Evolutionary conservation across 2,329 filamentous ascomycete species (phyloP), one percentile per base, ranked within the genome.

Genomic region (Magnaporthiopsis poae): DNA sequence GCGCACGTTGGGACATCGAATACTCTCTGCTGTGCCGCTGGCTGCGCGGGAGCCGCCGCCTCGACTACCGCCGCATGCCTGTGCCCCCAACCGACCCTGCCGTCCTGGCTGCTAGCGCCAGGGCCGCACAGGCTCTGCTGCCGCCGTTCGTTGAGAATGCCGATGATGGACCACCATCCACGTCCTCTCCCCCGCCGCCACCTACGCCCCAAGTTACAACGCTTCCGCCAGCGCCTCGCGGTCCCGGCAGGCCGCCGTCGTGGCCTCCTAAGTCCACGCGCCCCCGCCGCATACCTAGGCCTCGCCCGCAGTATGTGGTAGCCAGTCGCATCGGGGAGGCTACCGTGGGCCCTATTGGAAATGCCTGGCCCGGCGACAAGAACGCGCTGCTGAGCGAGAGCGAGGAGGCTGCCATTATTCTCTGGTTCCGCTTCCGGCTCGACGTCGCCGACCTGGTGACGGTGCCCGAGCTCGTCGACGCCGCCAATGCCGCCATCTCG

Each of bases 371-470:
- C 2, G 61, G 61, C 21, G 61, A 62, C 33, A 13, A 39, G 9
- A 36, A n/a, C 8, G 33, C 61, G 21, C 61, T 62, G 61, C 61
- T 62, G 21, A 39, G 31, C 61, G 29, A 25, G 11, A 62, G 61
- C 61, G 61, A 62, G 61, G 61, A 62, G 21, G 61, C 33, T 9
- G 31, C 21, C 31, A 39, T 62, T 15, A 33, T 33, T 25, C 33
- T 13, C 9, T 62, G 61, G 61, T 62, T 62, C 61, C 61, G 61
- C 33, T 62, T 62, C 21, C 61, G 61, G 61, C 61, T 62, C 15
- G 61, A 62, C 11, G 61, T 62, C 9, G 61, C 61, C 21, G 61
- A 62, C 61, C 61, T 62, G 18, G 61, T 62, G 21, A 36, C 61
- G 7, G 33, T 62, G 21, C 36, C 33, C 21, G 61, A 62, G 61